Conservation (phyloP, 2,329 filamentous ascomycete species). For the Gyromitra esculenta region DNA sequence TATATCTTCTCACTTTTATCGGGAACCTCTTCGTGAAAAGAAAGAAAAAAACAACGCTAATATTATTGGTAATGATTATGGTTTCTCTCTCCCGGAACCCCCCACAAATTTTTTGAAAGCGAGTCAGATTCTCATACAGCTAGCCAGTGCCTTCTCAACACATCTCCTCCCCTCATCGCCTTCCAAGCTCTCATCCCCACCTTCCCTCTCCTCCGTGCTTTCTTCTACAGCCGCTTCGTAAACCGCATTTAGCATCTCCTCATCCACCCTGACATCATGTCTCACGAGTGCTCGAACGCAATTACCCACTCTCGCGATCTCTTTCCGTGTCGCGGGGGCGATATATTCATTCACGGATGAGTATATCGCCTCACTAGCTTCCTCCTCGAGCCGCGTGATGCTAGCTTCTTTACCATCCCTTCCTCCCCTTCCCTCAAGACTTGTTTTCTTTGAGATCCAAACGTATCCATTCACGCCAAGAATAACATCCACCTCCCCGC, state of each 20-base stretch:
- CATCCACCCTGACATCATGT: conserved; percentile 83
- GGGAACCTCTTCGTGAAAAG: neutral
- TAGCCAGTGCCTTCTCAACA: conserved; percentile 57
- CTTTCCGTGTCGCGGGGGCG: conserved; percentile 76
- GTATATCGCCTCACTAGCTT: conserved; percentile 84
- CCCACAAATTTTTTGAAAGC: neutral
- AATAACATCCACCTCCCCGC: conserved; percentile 81
- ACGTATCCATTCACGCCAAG: conserved; percentile 97
- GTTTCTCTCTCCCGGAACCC: neutral
- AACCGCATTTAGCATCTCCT: conserved; percentile 83
- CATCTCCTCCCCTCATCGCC: conserved; percentile 66
- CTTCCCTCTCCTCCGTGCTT: conserved; percentile 68
- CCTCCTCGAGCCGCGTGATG: conserved; percentile 90
- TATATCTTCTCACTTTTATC: neutral
- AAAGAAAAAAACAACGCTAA: neutral
- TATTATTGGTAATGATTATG: neutral
- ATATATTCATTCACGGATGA: conserved; percentile 94
- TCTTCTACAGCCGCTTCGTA: conserved; percentile 84
- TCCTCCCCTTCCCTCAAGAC: conserved; percentile 34
- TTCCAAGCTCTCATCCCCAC: conserved; percentile 58
- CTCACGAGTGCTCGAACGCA: conserved; percentile 86
- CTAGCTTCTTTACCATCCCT: conserved; percentile 64
- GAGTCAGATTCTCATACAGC: conserved; percentile 26
- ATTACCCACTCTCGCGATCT: conserved; percentile 84
- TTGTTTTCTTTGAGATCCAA: conserved; percentile 86